A percentile compares a stretch with the other conserved stretches of the same genome.
These are phyloP conservation scores for Drechslera avenae DNA, from an alignment of 2,329 filamentous ascomycete genomes.

Conservation along the genomic window DNA sequence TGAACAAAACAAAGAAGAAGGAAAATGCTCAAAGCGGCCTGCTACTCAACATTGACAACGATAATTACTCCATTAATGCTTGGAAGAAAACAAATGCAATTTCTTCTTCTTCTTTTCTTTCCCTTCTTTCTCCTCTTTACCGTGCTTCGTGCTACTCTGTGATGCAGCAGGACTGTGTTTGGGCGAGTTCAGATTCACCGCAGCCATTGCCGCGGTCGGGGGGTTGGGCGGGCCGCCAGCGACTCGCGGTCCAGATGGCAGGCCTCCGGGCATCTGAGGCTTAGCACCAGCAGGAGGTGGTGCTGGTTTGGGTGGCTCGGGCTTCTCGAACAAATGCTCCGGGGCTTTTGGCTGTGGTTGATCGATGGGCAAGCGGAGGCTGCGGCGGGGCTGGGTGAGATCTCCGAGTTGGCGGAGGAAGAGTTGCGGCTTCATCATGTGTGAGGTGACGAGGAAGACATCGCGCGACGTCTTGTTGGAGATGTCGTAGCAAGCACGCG, in stretches of 20 bases:
- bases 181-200: conserved; percentile 40
- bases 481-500: conserved; percentile 86
- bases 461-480: conserved; percentile 75
- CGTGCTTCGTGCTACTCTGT: conserved; percentile 23
- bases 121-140: conserved; percentile 34
- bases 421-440: conserved; percentile 86
- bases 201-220: conserved; percentile 41
- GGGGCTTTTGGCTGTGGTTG: conserved; percentile 81
- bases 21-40: conserved; percentile 12
- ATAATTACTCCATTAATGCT: conserved; percentile 24
- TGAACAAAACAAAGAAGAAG: conserved; percentile 21
- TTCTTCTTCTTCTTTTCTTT: conserved; percentile 60
- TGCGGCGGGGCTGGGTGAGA: conserved; percentile 73
- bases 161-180: conserved; percentile 22
- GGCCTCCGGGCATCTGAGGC: conserved; percentile 31
- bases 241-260: conserved; percentile 38
- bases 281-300: conserved; percentile 56
- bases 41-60: conserved; percentile 1
- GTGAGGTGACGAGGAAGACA: conserved; percentile 84
- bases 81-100: conserved; percentile 59
- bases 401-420: conserved; percentile 85
- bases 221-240: conserved; percentile 30
- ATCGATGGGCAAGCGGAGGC: conserved; percentile 81
- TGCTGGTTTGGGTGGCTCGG: conserved; percentile 60
- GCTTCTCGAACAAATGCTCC: conserved; percentile 81